phyloP scores from a whole-genome alignment of 2,329 filamentous ascomycete genomes.

The Thermomyces lanuginosus region DNA sequence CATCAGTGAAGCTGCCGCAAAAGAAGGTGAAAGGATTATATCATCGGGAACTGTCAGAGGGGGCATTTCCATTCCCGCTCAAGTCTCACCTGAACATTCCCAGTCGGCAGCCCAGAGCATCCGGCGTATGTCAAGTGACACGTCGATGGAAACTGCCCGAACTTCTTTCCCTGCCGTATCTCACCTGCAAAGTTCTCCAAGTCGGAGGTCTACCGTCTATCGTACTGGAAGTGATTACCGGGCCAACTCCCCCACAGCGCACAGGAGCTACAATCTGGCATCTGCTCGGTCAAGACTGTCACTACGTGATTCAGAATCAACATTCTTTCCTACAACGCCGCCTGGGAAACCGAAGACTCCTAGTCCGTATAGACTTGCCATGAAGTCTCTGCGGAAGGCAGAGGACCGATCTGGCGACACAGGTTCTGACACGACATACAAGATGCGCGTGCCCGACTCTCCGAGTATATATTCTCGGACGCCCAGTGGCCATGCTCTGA shows the following conservation, averaged over 20 bases:
- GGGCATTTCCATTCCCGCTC: constrained; percentile 16
- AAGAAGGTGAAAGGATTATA: constrained; percentile 11
- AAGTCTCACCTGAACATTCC: constrained; percentile 12
- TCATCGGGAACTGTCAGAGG: constrained; percentile 16
- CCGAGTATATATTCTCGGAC: constrained; percentile 30
- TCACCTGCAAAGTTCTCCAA: constrained; percentile 4
- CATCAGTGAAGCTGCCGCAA: constrained; percentile 14
- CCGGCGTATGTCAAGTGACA: constrained; percentile 16
- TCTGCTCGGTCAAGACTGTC: constrained; percentile 1
- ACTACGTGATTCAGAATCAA: constrained; percentile 6
- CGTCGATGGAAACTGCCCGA: constrained; percentile 14
- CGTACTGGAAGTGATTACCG: too few relatives aligned
- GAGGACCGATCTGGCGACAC: constrained; percentile 8
- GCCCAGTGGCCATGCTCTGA: constrained; percentile 18
- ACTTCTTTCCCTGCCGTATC: constrained; percentile 18
- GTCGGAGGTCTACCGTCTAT: constrained; percentile 2
- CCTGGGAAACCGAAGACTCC: constrained; percentile 9
- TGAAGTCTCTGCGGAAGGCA: constrained; percentile 7
- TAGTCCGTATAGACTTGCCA: constrained; percentile 10
- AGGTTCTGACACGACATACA: constrained; percentile 2
- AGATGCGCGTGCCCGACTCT: constrained; percentile 12
- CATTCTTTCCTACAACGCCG: constrained; percentile 10
- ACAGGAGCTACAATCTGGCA: too few relatives aligned
- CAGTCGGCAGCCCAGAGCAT: constrained; percentile 14
- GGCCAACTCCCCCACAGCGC: too few relatives aligned